Evolutionary conservation across 139 green algal genomes (phyloP).

Genomic region (Dunaliella primolecta): DNA sequence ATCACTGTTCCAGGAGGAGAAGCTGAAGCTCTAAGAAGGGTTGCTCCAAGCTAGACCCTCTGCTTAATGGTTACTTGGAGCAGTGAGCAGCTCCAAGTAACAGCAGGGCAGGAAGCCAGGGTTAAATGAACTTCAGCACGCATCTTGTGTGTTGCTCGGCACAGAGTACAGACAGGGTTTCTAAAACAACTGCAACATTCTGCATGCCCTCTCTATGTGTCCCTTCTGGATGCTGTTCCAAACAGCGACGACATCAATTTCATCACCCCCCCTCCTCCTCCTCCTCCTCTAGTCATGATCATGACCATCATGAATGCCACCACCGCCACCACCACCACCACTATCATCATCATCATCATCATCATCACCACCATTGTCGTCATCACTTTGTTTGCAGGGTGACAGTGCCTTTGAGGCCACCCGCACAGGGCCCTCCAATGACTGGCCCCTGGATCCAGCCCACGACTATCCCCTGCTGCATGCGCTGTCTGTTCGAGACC

Average conservation of each 20-base stretch:
- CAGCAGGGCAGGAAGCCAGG: too few species aligned
- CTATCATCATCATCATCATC: neutral
- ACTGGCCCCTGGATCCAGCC: neutral
- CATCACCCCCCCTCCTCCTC: neutral
- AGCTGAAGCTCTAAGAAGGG: too few species aligned
- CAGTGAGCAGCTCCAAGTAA: too few species aligned
- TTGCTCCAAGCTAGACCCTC: too few species aligned
- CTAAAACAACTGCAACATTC: too few species aligned
- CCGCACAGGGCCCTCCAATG: neutral
- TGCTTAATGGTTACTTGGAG: too few species aligned
- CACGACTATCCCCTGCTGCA: neutral
- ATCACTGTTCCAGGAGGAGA: too few species aligned
- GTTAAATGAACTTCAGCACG: too few species aligned
- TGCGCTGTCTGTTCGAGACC: conserved; percentile 1
- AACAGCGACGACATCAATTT: neutral
- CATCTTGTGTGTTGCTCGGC: too few species aligned
- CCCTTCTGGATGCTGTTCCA: neutral
- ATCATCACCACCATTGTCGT: neutral
- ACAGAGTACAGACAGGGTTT: too few species aligned
- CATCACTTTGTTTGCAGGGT: neutral
- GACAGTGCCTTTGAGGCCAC: neutral
- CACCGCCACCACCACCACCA: neutral
- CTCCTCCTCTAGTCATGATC: neutral
- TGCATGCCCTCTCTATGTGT: neutral
- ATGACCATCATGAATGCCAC: neutral